These are phyloP conservation scores for Claviceps digitariae DNA, from an alignment of 2,329 filamentous ascomycete species.

Conservation along the genomic window DNA sequence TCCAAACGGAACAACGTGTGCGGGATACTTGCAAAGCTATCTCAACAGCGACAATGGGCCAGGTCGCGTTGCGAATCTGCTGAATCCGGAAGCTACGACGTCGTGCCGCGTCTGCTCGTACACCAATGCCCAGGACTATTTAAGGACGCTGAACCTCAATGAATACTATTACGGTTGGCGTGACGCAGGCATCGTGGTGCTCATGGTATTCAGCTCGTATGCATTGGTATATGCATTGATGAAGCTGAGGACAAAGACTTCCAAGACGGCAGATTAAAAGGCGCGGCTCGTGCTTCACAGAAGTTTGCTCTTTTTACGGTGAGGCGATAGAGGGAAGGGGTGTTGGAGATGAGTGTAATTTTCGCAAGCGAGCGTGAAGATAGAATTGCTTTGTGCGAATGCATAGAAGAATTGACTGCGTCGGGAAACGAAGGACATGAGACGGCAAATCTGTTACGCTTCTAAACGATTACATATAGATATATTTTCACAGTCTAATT, in stretches of 20 bases:
- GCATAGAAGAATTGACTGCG: too few relatives aligned
- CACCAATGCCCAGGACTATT: conserved; percentile 42
- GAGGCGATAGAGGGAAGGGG: neutral
- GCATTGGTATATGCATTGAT: conserved; percentile 29
- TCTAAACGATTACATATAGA: too few relatives aligned
- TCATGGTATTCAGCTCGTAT: conserved; percentile 43
- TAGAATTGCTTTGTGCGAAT: too few relatives aligned
- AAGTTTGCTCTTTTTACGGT: neutral
- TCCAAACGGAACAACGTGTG: conserved; percentile 39
- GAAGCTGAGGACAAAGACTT: conserved; percentile 34
- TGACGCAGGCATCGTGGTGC: conserved; percentile 44
- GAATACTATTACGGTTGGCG: conserved; percentile 54
- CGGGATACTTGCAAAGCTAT: conserved; percentile 41
- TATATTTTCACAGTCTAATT: too few relatives aligned
- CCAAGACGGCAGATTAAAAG: conserved; percentile 31
- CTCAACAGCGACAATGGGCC: conserved; percentile 16
- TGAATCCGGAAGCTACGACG: conserved; percentile 44
- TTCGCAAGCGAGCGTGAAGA: too few relatives aligned
- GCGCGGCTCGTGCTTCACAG: too few relatives aligned
- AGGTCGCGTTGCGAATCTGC: conserved; percentile 35
- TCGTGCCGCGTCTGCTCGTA: conserved; percentile 51
- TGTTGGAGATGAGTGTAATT: too few relatives aligned
- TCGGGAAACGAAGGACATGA: too few relatives aligned
- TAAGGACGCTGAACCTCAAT: conserved; percentile 43
- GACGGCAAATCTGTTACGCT: too few relatives aligned